Percentiles rank a stretch among this genome's conserved stretches.
These are phyloP conservation scores for Ocimum tenuiflorum DNA, from an alignment of 257 asterid genomes.

Conservation along the genomic window DNA sequence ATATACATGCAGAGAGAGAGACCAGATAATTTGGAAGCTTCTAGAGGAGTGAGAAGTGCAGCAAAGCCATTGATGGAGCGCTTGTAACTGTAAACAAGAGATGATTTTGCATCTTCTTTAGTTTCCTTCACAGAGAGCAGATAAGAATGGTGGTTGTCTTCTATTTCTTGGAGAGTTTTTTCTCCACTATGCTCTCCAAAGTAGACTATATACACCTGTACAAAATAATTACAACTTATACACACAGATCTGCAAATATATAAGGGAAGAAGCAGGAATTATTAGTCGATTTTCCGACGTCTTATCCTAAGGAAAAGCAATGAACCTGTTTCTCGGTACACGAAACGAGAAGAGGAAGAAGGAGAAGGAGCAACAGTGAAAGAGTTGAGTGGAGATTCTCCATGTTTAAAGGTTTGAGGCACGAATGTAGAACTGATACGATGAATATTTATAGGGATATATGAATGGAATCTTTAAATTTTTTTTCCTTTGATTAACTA, in stretches of 20 bases:
- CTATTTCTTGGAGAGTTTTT: constrained; percentile 49
- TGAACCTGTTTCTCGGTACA: constrained; percentile 47
- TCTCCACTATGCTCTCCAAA: constrained; percentile 61
- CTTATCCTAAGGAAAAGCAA: neutral
- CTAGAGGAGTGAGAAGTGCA: constrained; percentile 53
- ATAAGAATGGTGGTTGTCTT: constrained; percentile 58
- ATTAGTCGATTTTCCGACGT: neutral
- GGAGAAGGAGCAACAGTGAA: constrained; percentile 31
- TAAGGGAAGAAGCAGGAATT: neutral
- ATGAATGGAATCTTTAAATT: constrained; percentile 19
- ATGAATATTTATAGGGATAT: constrained; percentile 32
- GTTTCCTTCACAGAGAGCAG: constrained; percentile 53
- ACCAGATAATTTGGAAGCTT: constrained; percentile 62
- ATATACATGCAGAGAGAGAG: neutral
- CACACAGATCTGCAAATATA: neutral
- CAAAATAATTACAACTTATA: neutral
- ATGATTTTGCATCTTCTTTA: constrained; percentile 65
- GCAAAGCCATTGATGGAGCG: constrained; percentile 89
- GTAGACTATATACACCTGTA: constrained; percentile 71
- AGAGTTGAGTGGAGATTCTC: constrained; percentile 19
- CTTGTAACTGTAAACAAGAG: constrained; percentile 83
- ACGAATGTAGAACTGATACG: constrained; percentile 21
- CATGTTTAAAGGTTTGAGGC: constrained; percentile 24
- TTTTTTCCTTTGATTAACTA: neutral
- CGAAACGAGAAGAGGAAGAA: constrained; percentile 46